These are phyloP conservation scores for Sesbania bispinosa DNA, from an alignment of 306 rosid species.

Conservation along the genomic window DNA sequence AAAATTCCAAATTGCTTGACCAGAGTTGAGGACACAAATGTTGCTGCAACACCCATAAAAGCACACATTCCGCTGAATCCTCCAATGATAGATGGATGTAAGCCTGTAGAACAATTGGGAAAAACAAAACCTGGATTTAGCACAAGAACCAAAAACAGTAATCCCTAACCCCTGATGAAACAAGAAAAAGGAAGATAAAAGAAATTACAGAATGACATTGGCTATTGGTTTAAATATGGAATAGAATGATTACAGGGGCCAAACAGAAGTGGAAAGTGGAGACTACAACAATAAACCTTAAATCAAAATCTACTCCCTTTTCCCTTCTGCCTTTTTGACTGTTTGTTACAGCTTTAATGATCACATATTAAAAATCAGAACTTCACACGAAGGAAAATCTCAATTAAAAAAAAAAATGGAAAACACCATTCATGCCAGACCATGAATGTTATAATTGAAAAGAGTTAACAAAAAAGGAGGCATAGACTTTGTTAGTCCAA, in stretches of 20 bases:
- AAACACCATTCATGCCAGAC: neutral
- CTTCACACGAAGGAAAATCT: neutral
- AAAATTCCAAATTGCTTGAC: conserved; percentile 78
- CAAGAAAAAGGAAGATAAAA: neutral
- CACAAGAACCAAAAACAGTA: neutral
- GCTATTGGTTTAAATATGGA: conserved; percentile 1
- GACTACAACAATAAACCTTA: neutral
- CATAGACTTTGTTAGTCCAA: neutral
- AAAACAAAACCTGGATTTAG: neutral
- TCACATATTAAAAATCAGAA: neutral
- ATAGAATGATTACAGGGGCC: neutral
- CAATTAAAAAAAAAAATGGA: neutral
- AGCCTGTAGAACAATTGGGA: conserved; percentile 47
- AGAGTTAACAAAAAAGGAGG: neutral
- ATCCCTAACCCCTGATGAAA: neutral
- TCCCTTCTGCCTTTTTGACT: neutral
- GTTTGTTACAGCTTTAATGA: conserved; percentile 18
- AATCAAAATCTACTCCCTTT: neutral
- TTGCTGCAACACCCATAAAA: conserved; percentile 95
- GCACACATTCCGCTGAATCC: conserved; percentile 92
- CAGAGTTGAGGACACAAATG: conserved; percentile 82
- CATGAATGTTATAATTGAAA: neutral
- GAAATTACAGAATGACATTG: neutral
- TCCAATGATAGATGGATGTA: conserved; percentile 83
- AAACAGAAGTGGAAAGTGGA: neutral